phyloP scores from a whole-genome alignment of 768 basidiomycete genomes.

The Hericium rajendrae region DNA sequence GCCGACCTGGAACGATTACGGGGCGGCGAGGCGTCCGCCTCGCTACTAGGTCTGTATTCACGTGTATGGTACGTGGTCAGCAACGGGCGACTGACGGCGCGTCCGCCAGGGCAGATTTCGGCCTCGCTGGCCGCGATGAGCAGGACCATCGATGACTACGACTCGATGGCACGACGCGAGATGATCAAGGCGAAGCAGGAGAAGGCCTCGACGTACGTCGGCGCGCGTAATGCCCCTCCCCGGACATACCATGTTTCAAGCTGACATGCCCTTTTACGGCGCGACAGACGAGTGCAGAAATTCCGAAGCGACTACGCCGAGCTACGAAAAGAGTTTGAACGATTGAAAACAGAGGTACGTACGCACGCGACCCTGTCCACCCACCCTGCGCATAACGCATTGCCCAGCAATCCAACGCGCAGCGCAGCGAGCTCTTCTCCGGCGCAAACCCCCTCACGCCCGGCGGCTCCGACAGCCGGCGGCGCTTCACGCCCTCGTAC shows the following conservation, averaged over 20 bases:
- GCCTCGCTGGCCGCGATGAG: conserved; percentile 95
- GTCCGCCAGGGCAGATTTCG: conserved; percentile 81
- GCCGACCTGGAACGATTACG: conserved; percentile 79
- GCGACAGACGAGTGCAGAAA: conserved; percentile 77
- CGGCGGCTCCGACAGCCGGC: conserved; percentile 49
- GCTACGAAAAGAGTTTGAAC: conserved; percentile 75
- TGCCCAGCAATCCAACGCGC: conserved; percentile 44
- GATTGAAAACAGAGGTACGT: conserved; percentile 50
- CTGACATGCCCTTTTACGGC: too few relatives aligned
- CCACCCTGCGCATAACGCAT: neutral
- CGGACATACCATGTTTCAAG: neutral
- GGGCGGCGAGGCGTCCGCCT: conserved; percentile 70
- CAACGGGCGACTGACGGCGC: conserved; percentile 11
- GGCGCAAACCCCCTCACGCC: conserved; percentile 19
- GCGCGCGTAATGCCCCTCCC: too few relatives aligned
- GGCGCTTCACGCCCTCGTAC: conserved; percentile 39
- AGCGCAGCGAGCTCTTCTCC: conserved; percentile 59
- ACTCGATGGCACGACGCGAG: conserved; percentile 92
- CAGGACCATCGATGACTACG: conserved; percentile 93
- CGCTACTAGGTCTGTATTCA: conserved; percentile 64
- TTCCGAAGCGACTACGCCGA: conserved; percentile 83
- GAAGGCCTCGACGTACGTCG: conserved; percentile 79
- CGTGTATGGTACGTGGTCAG: neutral
- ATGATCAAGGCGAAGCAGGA: conserved; percentile 95
- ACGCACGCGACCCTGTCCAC: neutral